These are phyloP conservation scores for Sporothrix curviconia DNA, from an alignment of 2,329 filamentous ascomycete species.

Conservation along the genomic window DNA sequence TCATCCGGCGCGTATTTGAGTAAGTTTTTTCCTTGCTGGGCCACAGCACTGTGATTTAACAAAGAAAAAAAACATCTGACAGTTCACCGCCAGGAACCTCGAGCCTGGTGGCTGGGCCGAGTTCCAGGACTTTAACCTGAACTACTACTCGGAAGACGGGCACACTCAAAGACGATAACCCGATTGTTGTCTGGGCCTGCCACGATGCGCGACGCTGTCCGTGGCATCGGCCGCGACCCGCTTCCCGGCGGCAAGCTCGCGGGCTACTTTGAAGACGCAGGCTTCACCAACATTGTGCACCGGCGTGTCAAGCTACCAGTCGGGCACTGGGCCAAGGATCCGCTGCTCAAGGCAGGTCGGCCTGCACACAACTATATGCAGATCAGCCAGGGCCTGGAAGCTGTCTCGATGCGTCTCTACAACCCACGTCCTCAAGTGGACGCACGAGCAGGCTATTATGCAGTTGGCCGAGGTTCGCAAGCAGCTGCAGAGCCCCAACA, in stretches of 20 bases:
- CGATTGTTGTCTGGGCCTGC: slow-evolving; percentile 12
- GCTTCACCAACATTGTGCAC: slow-evolving; percentile 44
- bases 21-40: not conserved
- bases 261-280: slow-evolving; percentile 37
- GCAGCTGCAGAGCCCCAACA: slow-evolving; percentile 16
- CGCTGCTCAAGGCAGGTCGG: slow-evolving; percentile 37
- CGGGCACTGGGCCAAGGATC: slow-evolving; percentile 41
- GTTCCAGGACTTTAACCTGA: slow-evolving; percentile 22
- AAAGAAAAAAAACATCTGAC: no score
- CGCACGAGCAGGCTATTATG: slow-evolving; percentile 16
- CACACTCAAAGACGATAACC: slow-evolving; percentile 11
- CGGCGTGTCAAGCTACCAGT: slow-evolving; percentile 39
- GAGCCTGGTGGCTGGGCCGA: slow-evolving; percentile 22
- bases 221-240: slow-evolving; percentile 19
- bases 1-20: slow-evolving; percentile 15
- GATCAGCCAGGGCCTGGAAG: slow-evolving; percentile 18
- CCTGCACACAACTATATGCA: slow-evolving; percentile 17
- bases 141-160: slow-evolving; percentile 18
- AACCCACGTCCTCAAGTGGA: slow-evolving; percentile 24
- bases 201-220: slow-evolving; percentile 19
- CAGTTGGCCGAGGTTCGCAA: slow-evolving; percentile 17
- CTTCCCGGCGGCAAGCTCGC: slow-evolving; percentile 27
- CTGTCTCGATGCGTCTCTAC: slow-evolving; percentile 18
- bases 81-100: no score
- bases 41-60: not conserved